Evolutionary conservation across 2,329 filamentous ascomycete species (phyloP), one percentile per base, ranked within the genome.

Genomic region (Trichoderma polysporum): DNA sequence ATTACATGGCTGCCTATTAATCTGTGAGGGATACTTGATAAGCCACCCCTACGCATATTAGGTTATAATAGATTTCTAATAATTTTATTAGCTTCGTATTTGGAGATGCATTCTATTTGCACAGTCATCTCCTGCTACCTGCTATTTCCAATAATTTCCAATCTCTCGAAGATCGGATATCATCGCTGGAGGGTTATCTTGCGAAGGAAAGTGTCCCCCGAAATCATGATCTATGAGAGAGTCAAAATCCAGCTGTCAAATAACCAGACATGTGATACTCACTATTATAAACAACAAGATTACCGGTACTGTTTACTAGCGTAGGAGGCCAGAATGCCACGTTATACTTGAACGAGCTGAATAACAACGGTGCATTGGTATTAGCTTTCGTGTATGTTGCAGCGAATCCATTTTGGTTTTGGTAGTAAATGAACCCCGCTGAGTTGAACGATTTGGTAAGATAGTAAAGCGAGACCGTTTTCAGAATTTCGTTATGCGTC

Each of bases 361-460:
- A 71, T 2, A 72, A 54, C 49, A 72, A 31, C 3, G 69, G 70
- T 9, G 70, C 69, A 31, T 70, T 66, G 1, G 68, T 72, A 13
- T 12, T 47, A 2, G 70, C 64, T 45, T 69, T 71, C 5, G 15
- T 61, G 54, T 69, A 71, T 4, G 58, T 33, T 0, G 64, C 31
- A 13, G 41, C 54, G 19, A 72, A 71, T 3, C 64, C 68, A 13
- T 39, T 57, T 1, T 56, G 67, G 22, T 72, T 72, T 6, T 66
- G 54, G 1, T 57, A 60, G 47, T 72, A 72, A 12, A 70, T 70
- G 19, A 61, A 70, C 2, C 64, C 39, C 1, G 72, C 72, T 2
- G 73, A 71, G 9, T 71, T 59, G 17, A 74, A 72, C 35, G 70
- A 69, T 4, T 70, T 63, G 0, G 72, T 74, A 22, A 75, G 71